Evolutionary conservation across 169 alveolate genomes (phyloP), one percentile per base, ranked within the genome.

Genomic region (Cryptosporidium canis): DNA sequence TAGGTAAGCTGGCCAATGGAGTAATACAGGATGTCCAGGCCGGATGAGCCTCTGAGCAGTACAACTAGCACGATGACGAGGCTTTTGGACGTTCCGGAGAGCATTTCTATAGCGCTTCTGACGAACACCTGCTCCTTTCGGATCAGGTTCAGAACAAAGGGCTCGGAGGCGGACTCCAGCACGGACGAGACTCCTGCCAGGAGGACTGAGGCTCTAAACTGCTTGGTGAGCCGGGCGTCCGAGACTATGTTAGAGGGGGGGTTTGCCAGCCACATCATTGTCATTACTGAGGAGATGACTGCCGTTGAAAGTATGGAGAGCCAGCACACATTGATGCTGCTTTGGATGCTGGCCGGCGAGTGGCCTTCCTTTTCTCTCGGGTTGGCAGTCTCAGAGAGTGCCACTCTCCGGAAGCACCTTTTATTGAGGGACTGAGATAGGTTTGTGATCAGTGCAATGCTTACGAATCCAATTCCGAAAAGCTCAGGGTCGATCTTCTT

Each of bases 371-470:
- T 39, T 70, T 27, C 53, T 29, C 0, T 33, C 35, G 12, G n/a
- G 9, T 14, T 2, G n/a, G 27, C 21, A 39, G 51, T 4, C 29
- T 77, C 87, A 61, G 65, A 37, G 37, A 61, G 87, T 35, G 87
- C 87, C 55, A 61, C 72, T 55, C 87, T 35, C 24, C 87, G 68
- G 29, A 77, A 77, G 47, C 87, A 77, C 31, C 41, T 55, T 35
- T 45, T 77, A 35, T 77, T 77, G 4, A 77, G 8, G 3, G 77
- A 77, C 29, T 58, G 72, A 43, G 87, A 77, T 39, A 77, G 18
- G 51, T 33, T 77, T 5, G 87, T 77, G 24, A 77, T 77, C 4
- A 77, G 27, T 1, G 77, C 87, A 7, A 77, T 58, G 27, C 87
- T 77, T 41, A 77, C 72, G 24, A 58, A 61, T 11, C 87, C 87